phyloP scores from a whole-genome alignment of 1,284 basidiomycete genomes.

The Leccinum angustisporum region DNA sequence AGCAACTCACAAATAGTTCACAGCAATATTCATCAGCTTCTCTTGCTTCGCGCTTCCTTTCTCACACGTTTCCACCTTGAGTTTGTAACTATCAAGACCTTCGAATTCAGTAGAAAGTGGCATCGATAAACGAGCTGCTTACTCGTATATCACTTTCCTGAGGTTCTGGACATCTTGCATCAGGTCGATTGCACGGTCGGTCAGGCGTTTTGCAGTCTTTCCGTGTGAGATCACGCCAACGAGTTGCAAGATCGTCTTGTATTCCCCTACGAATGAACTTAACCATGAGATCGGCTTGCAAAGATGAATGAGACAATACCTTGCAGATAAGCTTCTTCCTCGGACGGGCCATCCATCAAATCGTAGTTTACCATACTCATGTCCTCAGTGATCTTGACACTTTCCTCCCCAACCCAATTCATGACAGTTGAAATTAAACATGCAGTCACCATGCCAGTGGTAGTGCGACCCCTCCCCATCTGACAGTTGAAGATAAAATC shows the following conservation, averaged over 20 bases:
- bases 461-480: constrained; percentile 81
- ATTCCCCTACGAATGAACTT: constrained; percentile 69
- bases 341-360: constrained; percentile 73
- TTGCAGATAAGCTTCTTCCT: constrained; percentile 84
- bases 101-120: constrained; percentile 3
- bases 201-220: constrained; percentile 90
- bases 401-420: constrained; percentile 52
- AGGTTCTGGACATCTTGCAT: constrained; percentile 96
- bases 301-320: constrained; percentile 43
- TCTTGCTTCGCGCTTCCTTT: constrained; percentile 75
- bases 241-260: constrained; percentile 94
- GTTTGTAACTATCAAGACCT: constrained; percentile 68
- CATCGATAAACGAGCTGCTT: constrained; percentile 24
- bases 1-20: constrained; percentile 77
- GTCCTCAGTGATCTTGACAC: constrained; percentile 43
- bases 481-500: constrained; percentile 91
- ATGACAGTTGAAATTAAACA: constrained; percentile 83
- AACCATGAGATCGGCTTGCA: not conserved
- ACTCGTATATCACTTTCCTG: constrained; percentile 91
- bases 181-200: constrained; percentile 85
- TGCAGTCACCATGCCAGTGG: constrained; percentile 92
- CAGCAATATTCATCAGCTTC: constrained; percentile 71
- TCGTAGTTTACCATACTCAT: constrained; percentile 51
- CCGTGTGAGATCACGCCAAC: constrained; percentile 87
- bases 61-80: constrained; percentile 83